phyloP scores from a whole-genome alignment of 176 grass and related monocot genomes.

The Phoenix roebelenii region DNA sequence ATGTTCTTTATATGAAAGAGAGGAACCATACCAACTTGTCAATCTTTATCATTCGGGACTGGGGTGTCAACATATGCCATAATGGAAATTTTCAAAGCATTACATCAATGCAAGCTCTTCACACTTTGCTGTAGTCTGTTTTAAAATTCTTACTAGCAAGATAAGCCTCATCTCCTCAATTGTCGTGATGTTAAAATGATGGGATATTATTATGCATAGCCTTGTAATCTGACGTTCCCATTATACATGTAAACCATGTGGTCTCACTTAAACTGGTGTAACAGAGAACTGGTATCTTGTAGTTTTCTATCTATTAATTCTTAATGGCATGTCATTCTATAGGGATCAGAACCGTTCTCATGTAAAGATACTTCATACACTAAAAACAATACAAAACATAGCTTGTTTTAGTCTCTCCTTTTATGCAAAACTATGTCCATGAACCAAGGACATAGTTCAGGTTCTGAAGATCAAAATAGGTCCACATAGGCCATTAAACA shows the following conservation, averaged over 20 bases:
- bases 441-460: too few relatives aligned
- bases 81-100: slow-evolving; percentile 3
- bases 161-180: too few relatives aligned
- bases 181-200: too few relatives aligned
- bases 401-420: too few relatives aligned
- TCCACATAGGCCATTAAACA: too few relatives aligned
- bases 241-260: neutral
- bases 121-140: neutral
- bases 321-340: neutral
- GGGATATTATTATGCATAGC: too few relatives aligned
- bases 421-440: too few relatives aligned
- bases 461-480: too few relatives aligned
- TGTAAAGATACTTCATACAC: neutral
- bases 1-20: slow-evolving; percentile 23
- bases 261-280: neutral
- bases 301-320: neutral
- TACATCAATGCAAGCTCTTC: neutral
- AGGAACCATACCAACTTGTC: slow-evolving; percentile 24
- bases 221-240: neutral
- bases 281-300: neutral
- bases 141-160: too few relatives aligned
- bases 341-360: neutral
- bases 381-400: neutral
- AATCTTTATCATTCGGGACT: slow-evolving; percentile 25
- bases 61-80: slow-evolving; percentile 42